Percentiles rank a stretch among this genome's conserved stretches.
Evolutionary conservation across 2,329 filamentous ascomycete genomes (phyloP).

Genomic region (Hypoxylon sp.): DNA sequence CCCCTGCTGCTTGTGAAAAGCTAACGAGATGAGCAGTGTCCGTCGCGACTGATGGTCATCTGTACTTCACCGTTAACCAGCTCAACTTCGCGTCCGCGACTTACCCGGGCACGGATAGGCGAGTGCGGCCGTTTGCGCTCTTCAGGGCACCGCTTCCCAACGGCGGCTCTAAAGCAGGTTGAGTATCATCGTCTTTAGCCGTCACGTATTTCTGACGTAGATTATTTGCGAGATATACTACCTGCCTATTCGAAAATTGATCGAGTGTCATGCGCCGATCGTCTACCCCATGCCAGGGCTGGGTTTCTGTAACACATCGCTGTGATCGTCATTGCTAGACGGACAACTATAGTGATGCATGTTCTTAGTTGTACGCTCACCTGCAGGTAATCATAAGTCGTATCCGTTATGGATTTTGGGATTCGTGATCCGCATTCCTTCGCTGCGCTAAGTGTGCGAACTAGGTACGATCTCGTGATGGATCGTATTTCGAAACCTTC

Average conservation of each 20-base stretch:
- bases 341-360: not conserved
- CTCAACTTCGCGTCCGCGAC: conserved; percentile 39
- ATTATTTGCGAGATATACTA: too few species aligned
- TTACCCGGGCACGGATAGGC: conserved; percentile 32
- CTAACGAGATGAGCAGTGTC: conserved; percentile 42
- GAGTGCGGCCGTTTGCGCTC: conserved; percentile 37
- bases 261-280: too few species aligned
- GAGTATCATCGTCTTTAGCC: too few species aligned
- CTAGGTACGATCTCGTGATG: not conserved
- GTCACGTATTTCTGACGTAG: too few species aligned
- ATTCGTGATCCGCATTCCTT: not conserved
- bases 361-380: not conserved
- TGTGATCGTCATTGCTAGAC: too few species aligned
- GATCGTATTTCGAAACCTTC: not conserved
- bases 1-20: too few species aligned
- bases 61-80: conserved; percentile 63
- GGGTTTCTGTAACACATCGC: too few species aligned
- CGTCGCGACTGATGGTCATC: conserved; percentile 54
- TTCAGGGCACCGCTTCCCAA: conserved; percentile 40
- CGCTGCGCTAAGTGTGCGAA: not conserved
- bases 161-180: conserved; percentile 33
- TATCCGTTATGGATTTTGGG: not conserved
- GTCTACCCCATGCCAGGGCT: too few species aligned
- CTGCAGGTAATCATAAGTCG: not conserved
- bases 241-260: too few species aligned